Conservation (phyloP, 78 protist species). For the slime mould (Dictyostelium discoideum) region dicty_2.7 NC_007088.5:5833001-5833500, state of each 20-base stretch:
- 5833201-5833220: not conserved
- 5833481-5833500: not conserved
- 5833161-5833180: not conserved
- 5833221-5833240: not conserved
- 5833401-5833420: not conserved
- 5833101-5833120: not conserved
- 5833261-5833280: not conserved
- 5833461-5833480: slow-evolving; percentile 9
- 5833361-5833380: slow-evolving; percentile 36
- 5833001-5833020: not conserved
- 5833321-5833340: slow-evolving; percentile 12
- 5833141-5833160: not conserved
- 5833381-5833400: not conserved
- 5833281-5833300: not conserved
- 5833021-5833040: not conserved
- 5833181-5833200: not conserved
- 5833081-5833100: not conserved
- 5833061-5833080: not conserved
- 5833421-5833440: not conserved
- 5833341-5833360: slow-evolving; percentile 31
- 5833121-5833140: not conserved
- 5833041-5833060: not conserved
- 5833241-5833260: not conserved
- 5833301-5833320: slow-evolving; percentile 8
- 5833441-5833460: not conserved